Conservation (phyloP, 768 basidiomycete genomes). For the Phaffia australis region DNA sequence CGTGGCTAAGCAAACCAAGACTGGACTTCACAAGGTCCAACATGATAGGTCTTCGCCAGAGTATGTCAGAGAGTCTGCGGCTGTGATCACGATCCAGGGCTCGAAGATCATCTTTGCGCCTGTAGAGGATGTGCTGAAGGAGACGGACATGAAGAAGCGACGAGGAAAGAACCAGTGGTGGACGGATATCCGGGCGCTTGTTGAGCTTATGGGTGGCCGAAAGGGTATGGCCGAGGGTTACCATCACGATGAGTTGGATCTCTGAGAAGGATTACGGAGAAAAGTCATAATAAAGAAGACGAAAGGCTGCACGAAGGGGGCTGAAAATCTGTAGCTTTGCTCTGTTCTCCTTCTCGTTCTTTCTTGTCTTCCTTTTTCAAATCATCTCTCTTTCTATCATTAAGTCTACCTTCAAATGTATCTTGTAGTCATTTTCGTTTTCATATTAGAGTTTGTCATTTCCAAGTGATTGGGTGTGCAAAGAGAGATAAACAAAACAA, state of each 20-base stretch:
- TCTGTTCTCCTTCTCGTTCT: no score
- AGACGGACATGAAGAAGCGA: constrained; percentile 84
- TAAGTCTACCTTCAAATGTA: no score
- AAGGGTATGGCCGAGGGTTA: constrained; percentile 23
- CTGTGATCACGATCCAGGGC: constrained; percentile 83
- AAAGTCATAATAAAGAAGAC: neutral
- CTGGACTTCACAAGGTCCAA: constrained; percentile 37
- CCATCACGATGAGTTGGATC: constrained; percentile 17
- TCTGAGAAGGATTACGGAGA: neutral
- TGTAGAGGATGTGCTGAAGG: constrained; percentile 67
- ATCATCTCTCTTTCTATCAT: no score
- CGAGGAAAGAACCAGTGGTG: constrained; percentile 73
- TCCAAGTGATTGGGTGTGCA: no score
- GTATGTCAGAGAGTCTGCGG: constrained; percentile 51
- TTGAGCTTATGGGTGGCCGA: constrained; percentile 54
- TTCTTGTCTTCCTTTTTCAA: no score
- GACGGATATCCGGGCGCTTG: constrained; percentile 55
- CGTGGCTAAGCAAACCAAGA: constrained; percentile 3
- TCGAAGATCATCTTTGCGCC: constrained; percentile 70
- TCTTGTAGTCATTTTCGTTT: no score
- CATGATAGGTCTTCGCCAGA: constrained; percentile 35
- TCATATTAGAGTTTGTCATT: no score
- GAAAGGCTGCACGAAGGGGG: no score
- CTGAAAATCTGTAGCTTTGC: no score
- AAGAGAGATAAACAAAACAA: no score